Base-by-base conservation (phyloP, 2,329 filamentous ascomycete genomes). In the Fusarium sp. region DNA sequence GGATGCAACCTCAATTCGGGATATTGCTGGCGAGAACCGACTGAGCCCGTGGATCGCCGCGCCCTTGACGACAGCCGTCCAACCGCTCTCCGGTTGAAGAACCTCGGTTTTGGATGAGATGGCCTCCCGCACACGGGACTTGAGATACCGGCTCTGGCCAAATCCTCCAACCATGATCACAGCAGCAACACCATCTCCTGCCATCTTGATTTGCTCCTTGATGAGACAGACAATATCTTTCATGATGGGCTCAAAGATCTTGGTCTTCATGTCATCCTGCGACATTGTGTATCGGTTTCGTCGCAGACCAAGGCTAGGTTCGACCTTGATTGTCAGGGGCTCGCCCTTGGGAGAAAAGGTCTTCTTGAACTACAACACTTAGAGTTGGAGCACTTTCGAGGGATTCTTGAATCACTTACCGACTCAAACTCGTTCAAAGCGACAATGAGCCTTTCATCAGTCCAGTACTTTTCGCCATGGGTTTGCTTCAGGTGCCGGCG, bases 191-290 rank as follows among this genome's bases (percentile, higher is more conserved):
- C 80, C 77, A 23, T 77, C 74, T 18, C 80, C 81, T 5, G 80
- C 82, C 82, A 84, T 81, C 14, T 77, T 74, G 32, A 84, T 80
- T 63, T 84, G 82, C 57, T 84, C 85, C 43, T 84, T 82, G 56
- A 87, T 83, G 6, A 85, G 82, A 3, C 83, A 82, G 4, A 83
- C 78, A n/a, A 84, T 81, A 23, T 85, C 80, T 81, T 80, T 88
- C 82, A 75, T 85, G 74, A 84, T 83, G 6, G 82, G 82, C 6
- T 82, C 81, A 65, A 83, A 83, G 14, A 84, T 82, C 89, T 76
- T 85, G 88, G 81, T 92, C 89, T 77, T 94, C 92, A 82, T 95
- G 89, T 48, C 80, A 91, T 92, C 62, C 81, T 89, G 79, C n/a
- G 82, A 64, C 73, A 84, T 79, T 2, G 79, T 82, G 64, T 72